Evolutionary conservation across 2,329 filamentous ascomycete species (phyloP), one percentile per base, ranked within the genome.

Genomic region (Neofusicoccum parvum): DNA sequence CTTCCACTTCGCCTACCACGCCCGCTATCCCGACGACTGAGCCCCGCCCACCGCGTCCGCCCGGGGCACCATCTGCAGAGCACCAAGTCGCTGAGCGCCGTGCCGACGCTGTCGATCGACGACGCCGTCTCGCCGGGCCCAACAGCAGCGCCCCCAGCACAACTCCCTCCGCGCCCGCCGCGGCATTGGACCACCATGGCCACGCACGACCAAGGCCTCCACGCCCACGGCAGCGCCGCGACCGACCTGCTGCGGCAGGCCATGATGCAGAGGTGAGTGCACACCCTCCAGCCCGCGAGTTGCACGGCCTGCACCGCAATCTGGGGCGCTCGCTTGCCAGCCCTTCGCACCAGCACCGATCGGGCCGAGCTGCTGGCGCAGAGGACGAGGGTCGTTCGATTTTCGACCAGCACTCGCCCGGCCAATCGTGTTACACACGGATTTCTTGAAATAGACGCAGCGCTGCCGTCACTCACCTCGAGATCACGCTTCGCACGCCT

Each of bases 171-270:
- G 60, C 50, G 49, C 66, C 20, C 54, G 51, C 45, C 46, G 62
- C 54, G 54, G 54, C 54, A 65, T 65, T 60, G 56, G 56, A 60
- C 56, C 41, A 64, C 48, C 37, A 72, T 75, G 70, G 71, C 72
- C 49, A 68, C 74, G 67, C 69, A 69, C 67, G 80, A 80, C 75
- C 79, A 80, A 75, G 11, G 10, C 37, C 77, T 80, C 70, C 84
- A 82, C 70, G 76, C 81, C 71, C 79, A 82, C 71, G 80, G 80
- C 66, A 56, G 53, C 17, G 53, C 53, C 12, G 85, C 86, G 64
- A 82, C 83, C 60, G 86, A 87, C 72, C 77, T 87, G 75, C 77
- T 87, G 72, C 82, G 85, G 72, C 86, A 87, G 76, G 81, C 84
- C 66, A 82, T 85, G 76, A 77, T 83, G 74, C 84, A 85, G 73